Percentiles rank a stretch among this genome's conserved stretches.
Conservation (phyloP, 495 filamentous ascomycete genomes). For the Xylaria sp. region DNA sequence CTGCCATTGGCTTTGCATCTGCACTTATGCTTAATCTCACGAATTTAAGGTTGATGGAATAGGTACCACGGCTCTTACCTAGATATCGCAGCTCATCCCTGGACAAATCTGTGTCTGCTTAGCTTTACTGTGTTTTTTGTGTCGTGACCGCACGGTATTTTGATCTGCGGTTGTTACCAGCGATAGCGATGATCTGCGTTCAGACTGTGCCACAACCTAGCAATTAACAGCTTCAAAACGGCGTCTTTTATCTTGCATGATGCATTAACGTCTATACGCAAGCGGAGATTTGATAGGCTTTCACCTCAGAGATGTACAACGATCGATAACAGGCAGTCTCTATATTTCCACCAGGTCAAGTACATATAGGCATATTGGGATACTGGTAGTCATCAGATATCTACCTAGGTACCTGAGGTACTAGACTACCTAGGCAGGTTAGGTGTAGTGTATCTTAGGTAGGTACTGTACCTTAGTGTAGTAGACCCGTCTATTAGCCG, state of each 20-base stretch:
- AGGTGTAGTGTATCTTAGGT: background rate
- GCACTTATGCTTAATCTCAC: background rate
- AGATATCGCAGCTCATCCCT: background rate
- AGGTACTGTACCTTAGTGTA: background rate
- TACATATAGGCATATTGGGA: background rate
- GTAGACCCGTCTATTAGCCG: conserved; percentile 1
- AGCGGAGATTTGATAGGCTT: background rate
- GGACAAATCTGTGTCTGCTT: background rate
- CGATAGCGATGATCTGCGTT: background rate
- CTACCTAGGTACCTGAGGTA: too few species aligned
- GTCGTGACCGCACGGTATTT: conserved; percentile 19
- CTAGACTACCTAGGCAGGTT: background rate
- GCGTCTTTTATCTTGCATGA: conserved; percentile 20
- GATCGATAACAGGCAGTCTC: background rate
- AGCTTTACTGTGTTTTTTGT: background rate
- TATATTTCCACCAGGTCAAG: background rate
- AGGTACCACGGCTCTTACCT: background rate
- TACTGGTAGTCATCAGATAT: background rate
- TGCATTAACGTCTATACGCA: background rate
- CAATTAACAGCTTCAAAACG: background rate
- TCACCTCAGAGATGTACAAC: background rate
- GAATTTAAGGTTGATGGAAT: background rate
- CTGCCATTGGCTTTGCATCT: background rate
- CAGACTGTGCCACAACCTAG: conserved; percentile 13
- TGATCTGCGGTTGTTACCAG: background rate